These are phyloP conservation scores for Veloboletus limbatus DNA, from an alignment of 1,284 basidiomycete genomes.

Conservation along the genomic window DNA sequence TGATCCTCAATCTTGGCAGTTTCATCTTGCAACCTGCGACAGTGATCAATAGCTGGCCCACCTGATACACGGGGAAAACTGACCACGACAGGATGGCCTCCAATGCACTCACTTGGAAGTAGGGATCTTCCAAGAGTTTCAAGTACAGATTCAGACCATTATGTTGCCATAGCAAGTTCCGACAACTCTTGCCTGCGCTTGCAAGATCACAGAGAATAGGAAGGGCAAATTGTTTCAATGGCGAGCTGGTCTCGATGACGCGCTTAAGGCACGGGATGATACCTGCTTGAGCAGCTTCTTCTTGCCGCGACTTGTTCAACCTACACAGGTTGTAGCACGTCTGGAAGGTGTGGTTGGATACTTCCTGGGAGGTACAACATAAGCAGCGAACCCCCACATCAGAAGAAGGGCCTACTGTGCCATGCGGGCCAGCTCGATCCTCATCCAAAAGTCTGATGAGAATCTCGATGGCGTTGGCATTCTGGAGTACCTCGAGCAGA, in stretches of 20 bases:
- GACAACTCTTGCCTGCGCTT: constrained; percentile 88
- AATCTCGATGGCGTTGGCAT: constrained; percentile 92
- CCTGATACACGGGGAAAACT: constrained; percentile 24
- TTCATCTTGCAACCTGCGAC: constrained; percentile 85
- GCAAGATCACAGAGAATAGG: constrained; percentile 96
- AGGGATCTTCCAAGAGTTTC: constrained; percentile 84
- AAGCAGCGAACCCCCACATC: constrained; percentile 1
- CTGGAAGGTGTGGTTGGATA: constrained; percentile 91
- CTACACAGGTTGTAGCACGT: constrained; percentile 93
- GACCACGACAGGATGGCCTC: constrained; percentile 91
- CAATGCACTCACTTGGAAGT: constrained; percentile 93
- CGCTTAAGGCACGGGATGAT: constrained; percentile 89
- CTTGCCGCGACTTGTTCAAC: constrained; percentile 91
- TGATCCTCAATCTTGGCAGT: constrained; percentile 90
- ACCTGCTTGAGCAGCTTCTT: constrained; percentile 94
- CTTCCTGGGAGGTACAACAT: constrained; percentile 60
- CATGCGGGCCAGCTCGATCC: constrained; percentile 75
- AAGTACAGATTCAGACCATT: constrained; percentile 83
- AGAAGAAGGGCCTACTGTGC: constrained; percentile 57
- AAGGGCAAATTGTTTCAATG: constrained; percentile 93
- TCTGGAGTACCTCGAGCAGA: constrained; percentile 90
- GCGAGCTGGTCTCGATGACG: constrained; percentile 84
- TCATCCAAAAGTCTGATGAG: constrained; percentile 83
- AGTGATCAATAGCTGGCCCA: constrained; percentile 6
- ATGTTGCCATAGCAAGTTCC: constrained; percentile 86